Evolutionary conservation across 1,284 basidiomycete genomes (phyloP).

Genomic region (Marasmius tenuissimus): DNA sequence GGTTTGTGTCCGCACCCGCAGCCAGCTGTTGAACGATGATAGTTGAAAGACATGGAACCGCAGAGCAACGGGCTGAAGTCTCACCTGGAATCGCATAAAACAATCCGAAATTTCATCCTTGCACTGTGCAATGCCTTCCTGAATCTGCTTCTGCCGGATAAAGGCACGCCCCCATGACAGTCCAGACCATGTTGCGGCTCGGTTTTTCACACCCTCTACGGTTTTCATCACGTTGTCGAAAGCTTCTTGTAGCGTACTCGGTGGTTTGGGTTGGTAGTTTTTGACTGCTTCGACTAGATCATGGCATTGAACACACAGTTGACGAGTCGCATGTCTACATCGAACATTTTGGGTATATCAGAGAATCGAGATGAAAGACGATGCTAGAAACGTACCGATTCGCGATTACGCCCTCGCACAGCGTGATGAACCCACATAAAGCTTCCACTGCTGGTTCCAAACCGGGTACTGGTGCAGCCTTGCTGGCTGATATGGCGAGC

Average conservation of each 20-base stretch:
- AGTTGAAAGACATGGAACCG: neutral
- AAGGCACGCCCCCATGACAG: neutral
- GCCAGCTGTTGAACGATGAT: conserved; percentile 30
- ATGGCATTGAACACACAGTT: conserved; percentile 32
- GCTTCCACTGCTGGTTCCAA: conserved; percentile 39
- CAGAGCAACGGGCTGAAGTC: conserved; percentile 14
- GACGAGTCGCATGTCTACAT: conserved; percentile 44
- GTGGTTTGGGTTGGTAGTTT: neutral
- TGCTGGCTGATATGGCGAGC: conserved; percentile 39
- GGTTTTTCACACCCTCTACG: neutral
- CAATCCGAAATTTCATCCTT: neutral
- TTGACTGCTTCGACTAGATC: conserved; percentile 36
- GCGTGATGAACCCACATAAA: conserved; percentile 37
- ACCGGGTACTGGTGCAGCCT: conserved; percentile 48
- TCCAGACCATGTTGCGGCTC: neutral
- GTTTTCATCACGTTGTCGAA: neutral
- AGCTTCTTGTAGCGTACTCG: conserved; percentile 1
- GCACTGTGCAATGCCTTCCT: neutral
- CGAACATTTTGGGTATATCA: conserved; percentile 3
- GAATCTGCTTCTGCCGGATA: neutral
- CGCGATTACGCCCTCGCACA: conserved; percentile 42
- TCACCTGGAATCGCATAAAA: conserved; percentile 15
- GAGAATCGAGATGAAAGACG: neutral
- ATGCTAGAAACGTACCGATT: conserved; percentile 37
- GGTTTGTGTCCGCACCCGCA: conserved; percentile 39